Base-by-base conservation (phyloP, 768 basidiomycete species). In the Pulveroboletus sp. region DNA sequence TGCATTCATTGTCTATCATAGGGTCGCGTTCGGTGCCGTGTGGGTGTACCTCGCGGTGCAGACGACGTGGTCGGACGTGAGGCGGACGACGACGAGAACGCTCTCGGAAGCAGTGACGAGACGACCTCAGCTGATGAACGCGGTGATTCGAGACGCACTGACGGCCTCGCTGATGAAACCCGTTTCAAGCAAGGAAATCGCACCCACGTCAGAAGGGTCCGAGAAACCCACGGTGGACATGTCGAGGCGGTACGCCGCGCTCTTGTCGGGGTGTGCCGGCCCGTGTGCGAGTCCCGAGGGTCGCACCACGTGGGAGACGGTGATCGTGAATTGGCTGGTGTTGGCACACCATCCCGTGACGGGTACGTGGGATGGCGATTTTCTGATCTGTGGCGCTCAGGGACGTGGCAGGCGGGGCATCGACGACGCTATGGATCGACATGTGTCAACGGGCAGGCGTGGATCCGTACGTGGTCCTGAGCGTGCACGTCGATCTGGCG, bases 41-140 rank as follows among this genome's bases (percentile, higher is more conserved):
- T 79, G 90, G 48, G 57, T 93, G 11, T 78, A 93, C 55, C 76
- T 93, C 4, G 80, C 80, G 0, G 71, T 86, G 14, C 81, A 88
- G 6, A 72, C 80, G 37, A 62, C 74, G 13, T 73, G 77, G n/a
- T 70, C 77, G 3, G 73, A 79, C 12, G 73, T 80, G 13, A 76
- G 89, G 9, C 72, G 78, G 44, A 65, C 65, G 4, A 75, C 79
- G 1, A 61, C 79, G 16, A 54, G 55, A 0, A 67, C 74, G 0
- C 41, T 93, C 6, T 67, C 73, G 32, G 54, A 60, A 5, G 65
- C 75, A 4, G 70, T 73, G 1, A 43, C 57, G 4, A 55, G 55
- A 6, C 63, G 71, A 0, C 85, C 87, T 0, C 68, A 73, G 49
- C 68, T 82, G 16, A 71, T 78, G 0, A 78, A 76, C 50, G 52